Conservation (phyloP, 2,329 filamentous ascomycete genomes). For the Monilinia vaccinii-corymbosi region DNA sequence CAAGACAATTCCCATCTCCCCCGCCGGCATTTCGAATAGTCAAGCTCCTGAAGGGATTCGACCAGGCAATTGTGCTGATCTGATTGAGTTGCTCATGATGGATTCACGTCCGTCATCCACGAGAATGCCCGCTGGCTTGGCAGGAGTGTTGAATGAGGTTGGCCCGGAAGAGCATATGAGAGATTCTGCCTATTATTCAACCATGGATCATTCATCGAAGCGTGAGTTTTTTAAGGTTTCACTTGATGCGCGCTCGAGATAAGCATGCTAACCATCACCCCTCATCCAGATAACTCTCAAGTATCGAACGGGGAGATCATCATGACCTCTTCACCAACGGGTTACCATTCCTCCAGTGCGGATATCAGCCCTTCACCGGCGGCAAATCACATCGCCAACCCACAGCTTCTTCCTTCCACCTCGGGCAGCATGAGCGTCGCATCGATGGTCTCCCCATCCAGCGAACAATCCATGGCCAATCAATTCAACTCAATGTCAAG, state of each 20-base stretch:
- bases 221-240: slow-evolving; percentile 31
- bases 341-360: slow-evolving; percentile 39
- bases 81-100: slow-evolving; percentile 1
- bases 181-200: slow-evolving; percentile 44
- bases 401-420: slow-evolving; percentile 45
- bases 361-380: slow-evolving; percentile 58
- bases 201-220: slow-evolving; percentile 38
- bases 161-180: slow-evolving; percentile 37
- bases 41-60: background rate
- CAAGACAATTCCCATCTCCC: background rate
- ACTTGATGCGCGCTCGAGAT: background rate
- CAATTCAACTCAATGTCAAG: slow-evolving; percentile 14
- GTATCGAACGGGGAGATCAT: slow-evolving; percentile 16
- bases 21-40: background rate
- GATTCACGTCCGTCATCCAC: slow-evolving; percentile 9
- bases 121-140: slow-evolving; percentile 36
- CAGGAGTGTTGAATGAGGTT: slow-evolving; percentile 40
- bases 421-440: slow-evolving; percentile 56
- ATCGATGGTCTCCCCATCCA: slow-evolving; percentile 54
- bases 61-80: background rate
- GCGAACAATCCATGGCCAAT: slow-evolving; percentile 16
- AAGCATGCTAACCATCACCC: background rate
- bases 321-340: slow-evolving; percentile 15
- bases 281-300: slow-evolving; percentile 19
- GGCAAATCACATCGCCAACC: slow-evolving; percentile 34